Evolutionary conservation across 306 rosid species (phyloP).

Genomic region (Cicer arietinum): DNA sequence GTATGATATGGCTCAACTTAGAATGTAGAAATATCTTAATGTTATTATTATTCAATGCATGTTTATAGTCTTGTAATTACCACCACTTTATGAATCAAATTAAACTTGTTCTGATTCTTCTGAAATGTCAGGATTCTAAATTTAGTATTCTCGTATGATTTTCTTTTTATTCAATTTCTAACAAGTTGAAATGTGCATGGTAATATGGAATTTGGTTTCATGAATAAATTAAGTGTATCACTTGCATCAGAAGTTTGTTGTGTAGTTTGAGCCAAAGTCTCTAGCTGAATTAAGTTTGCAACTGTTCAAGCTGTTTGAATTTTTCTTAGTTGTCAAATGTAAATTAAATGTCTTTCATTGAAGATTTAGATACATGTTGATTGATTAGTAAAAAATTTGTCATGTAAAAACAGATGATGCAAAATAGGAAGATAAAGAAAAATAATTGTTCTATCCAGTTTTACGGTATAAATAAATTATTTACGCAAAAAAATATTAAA

Average conservation of each 20-base stretch:
- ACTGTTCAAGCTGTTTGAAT: constrained; percentile 11
- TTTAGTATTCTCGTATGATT: constrained; percentile 16
- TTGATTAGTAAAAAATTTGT: constrained; percentile 5
- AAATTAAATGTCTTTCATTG: constrained; percentile 15
- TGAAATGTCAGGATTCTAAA: constrained; percentile 28
- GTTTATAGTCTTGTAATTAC: constrained; percentile 52
- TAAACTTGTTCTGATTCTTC: constrained; percentile 28
- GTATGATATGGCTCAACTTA: constrained; percentile 70
- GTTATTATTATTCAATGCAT: constrained; percentile 34
- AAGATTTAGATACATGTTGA: constrained; percentile 1
- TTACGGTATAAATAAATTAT: neutral
- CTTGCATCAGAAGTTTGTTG: constrained; percentile 23
- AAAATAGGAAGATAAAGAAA: no score
- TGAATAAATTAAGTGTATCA: neutral
- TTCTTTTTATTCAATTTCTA: constrained; percentile 19
- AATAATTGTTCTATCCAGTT: neutral
- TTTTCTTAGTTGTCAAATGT: constrained; percentile 29
- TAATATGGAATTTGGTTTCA: constrained; percentile 11
- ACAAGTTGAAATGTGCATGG: constrained; percentile 18
- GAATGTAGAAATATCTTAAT: constrained; percentile 48
- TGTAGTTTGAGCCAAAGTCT: constrained; percentile 36
- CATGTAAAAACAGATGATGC: no score
- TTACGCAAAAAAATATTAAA: neutral
- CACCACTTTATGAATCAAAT: constrained; percentile 33
- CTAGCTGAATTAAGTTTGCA: constrained; percentile 24